Conservation (phyloP, 805 yeast species). For the Candida parachauliodes region DNA sequence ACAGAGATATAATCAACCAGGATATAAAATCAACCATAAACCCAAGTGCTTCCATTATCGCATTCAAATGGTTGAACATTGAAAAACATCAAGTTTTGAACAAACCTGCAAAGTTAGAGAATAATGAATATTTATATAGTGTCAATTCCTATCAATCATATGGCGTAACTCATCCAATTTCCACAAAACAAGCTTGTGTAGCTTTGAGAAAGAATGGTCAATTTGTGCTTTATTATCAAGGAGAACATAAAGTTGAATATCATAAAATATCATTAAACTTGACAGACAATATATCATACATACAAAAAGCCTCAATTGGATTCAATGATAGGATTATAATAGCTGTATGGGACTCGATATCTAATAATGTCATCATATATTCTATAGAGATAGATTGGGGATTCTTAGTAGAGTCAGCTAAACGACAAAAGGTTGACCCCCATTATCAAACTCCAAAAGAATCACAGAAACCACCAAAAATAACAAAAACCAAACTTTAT, state of each 20-base stretch:
- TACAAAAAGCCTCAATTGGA: slow-evolving; percentile 49
- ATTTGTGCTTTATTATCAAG: slow-evolving; percentile 59
- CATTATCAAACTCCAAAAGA: slow-evolving; percentile 49
- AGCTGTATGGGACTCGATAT: slow-evolving; percentile 35
- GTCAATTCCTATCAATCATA: slow-evolving; percentile 56
- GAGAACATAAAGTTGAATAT: slow-evolving; percentile 59
- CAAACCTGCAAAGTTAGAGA: slow-evolving; percentile 49
- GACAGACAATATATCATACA: slow-evolving; percentile 19
- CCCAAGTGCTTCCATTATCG: slow-evolving; percentile 28
- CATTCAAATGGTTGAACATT: slow-evolving; percentile 70
- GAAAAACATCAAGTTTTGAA: slow-evolving; percentile 63
- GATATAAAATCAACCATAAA: slow-evolving; percentile 10
- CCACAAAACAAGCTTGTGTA: slow-evolving; percentile 67
- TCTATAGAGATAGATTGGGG: slow-evolving; percentile 54
- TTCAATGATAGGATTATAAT: slow-evolving; percentile 48
- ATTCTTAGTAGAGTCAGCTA: slow-evolving; percentile 44
- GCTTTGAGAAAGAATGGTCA: slow-evolving; percentile 63
- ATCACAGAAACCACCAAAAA: slow-evolving; percentile 36
- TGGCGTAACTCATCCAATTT: slow-evolving; percentile 66
- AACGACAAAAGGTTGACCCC: slow-evolving; percentile 43
- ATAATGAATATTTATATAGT: slow-evolving; percentile 43
- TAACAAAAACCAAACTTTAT: slow-evolving; percentile 31
- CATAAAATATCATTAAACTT: slow-evolving; percentile 32
- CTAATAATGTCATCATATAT: slow-evolving; percentile 39
- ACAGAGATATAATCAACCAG: slow-evolving; percentile 33